These are phyloP conservation scores for Rhizopogon rudus DNA, from an alignment of 768 basidiomycete species.

Conservation along the genomic window DNA sequence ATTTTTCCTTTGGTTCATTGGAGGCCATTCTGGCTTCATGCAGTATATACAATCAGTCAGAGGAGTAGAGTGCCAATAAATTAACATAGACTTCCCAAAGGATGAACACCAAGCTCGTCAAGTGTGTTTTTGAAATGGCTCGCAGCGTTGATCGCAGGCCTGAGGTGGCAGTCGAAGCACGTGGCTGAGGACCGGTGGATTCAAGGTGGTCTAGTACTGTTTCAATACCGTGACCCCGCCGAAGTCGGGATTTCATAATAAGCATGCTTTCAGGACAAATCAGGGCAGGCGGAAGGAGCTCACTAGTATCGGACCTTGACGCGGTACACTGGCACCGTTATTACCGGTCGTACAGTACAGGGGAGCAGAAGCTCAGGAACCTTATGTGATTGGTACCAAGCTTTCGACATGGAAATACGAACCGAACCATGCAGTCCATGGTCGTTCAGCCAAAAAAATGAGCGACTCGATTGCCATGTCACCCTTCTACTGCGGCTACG, in stretches of 20 bases:
- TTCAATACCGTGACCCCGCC: background rate
- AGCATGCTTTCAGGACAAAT: background rate
- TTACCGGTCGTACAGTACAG: background rate
- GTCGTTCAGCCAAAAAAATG: background rate
- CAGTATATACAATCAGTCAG: too few relatives aligned
- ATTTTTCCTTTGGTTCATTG: too few relatives aligned
- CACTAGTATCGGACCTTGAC: background rate
- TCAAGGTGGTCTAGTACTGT: background rate
- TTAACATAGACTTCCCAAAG: too few relatives aligned
- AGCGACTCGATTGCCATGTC: background rate
- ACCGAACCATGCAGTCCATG: background rate
- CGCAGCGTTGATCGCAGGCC: background rate
- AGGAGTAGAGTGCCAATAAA: too few relatives aligned
- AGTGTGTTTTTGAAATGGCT: background rate
- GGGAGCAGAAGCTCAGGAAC: background rate
- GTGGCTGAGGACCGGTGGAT: background rate
- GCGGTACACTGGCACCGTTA: background rate
- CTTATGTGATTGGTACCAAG: background rate
- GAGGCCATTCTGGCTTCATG: too few relatives aligned
- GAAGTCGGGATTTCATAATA: background rate
- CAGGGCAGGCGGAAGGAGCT: background rate
- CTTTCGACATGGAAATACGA: too few relatives aligned
- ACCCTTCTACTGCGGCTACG: background rate
- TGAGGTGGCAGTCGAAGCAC: background rate
- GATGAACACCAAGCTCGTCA: background rate